These are phyloP conservation scores for Acacia crassicarpa DNA, from an alignment of 306 rosid genomes.

Conservation along the genomic window DNA sequence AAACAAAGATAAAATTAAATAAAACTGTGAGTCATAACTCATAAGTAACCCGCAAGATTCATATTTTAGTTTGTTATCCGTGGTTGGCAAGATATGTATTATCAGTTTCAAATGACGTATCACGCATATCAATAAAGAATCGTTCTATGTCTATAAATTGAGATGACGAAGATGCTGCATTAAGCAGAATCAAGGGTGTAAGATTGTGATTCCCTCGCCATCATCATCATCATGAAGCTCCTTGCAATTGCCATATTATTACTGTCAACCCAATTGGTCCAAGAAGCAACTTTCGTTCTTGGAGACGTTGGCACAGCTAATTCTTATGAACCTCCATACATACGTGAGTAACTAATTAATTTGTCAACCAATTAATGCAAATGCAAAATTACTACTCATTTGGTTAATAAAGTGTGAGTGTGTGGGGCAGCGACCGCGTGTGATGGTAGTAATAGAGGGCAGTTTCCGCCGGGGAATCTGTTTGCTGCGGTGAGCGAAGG, in stretches of 20 bases:
- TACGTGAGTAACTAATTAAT: neutral
- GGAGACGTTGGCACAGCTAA: neutral
- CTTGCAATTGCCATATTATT: neutral
- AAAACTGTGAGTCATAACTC: no score
- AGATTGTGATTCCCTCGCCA: neutral
- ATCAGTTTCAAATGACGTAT: neutral
- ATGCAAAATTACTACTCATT: neutral
- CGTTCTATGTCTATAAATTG: neutral
- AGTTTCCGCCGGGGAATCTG: neutral
- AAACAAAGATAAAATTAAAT: no score
- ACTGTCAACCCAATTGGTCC: neutral
- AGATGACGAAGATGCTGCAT: neutral
- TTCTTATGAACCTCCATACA: neutral
- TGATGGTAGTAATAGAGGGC: neutral
- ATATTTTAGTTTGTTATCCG: no score
- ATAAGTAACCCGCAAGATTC: no score
- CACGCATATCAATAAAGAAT: neutral
- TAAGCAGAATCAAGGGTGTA: neutral
- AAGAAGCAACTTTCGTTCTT: neutral
- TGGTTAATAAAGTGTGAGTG: no score
- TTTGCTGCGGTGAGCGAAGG: neutral
- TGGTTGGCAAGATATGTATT: no score
- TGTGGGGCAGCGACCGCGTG: neutral
- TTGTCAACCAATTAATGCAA: neutral
- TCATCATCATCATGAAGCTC: neutral